Evolutionary conservation across 441 rosid genomes (phyloP), one percentile per base, ranked within the genome.

Genomic region (Pelargonium cotyledonis): DNA sequence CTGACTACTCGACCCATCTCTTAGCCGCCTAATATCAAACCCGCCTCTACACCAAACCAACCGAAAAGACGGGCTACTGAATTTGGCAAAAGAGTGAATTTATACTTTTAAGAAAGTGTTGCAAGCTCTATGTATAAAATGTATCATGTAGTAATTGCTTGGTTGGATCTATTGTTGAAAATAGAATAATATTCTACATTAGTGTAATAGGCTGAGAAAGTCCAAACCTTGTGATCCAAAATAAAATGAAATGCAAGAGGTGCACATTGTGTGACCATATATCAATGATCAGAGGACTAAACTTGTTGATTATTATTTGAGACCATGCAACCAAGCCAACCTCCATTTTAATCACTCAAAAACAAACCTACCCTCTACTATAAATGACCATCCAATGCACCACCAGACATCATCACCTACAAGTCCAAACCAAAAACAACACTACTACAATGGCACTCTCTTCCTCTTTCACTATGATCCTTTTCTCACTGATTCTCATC

Each of bases 311-410:
- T 60, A 11, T 26, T 21, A 21, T 23, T 60, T 9, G 40, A 26
- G 6, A 26, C 16, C 65, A 26, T 61, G 65, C 65, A 26, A 29
- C 16, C 38, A 23, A 61, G 65, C 29, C 65, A 23, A 61, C 40
- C 65, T 12, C 40, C 38, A 21, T 61, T 61, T 26, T 26, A 61
- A 61, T 61, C 31, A 35, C 41, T 29, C 65, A 8, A 57, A 26
- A 61, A 38, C 41, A 38, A 38, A 38, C 65, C 65, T 61, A 61
- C 65, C 41, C 65, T 44, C 51, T 44, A 12, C 51, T 44, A 44
- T 44, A 44, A 44, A 44, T 44, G 41, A 38, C 8, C 41, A 38
- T 38, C 41, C 41, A 38, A 26, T 38, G 41, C 51, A 44, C 12
- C 10, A 11, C 14, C 49, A 44, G 49, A 11, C 49, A 44, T 44